Evolutionary conservation across 2,329 filamentous ascomycete species (phyloP), one percentile per base, ranked within the genome.

Genomic region (Aspergillus pseudotamarii): DNA sequence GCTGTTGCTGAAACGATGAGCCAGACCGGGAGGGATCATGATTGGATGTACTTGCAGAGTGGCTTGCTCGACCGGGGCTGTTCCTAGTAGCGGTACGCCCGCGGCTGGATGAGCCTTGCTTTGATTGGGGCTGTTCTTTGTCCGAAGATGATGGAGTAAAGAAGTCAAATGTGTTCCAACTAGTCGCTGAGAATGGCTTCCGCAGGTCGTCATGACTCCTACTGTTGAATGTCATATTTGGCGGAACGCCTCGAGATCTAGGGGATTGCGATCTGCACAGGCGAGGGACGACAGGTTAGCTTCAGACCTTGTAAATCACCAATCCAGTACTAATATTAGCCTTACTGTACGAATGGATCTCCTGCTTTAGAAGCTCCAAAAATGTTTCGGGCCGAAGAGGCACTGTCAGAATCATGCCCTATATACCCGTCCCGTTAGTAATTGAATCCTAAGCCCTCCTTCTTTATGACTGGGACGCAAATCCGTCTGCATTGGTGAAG

Each of bases 131-230:
- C 12, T 65, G 58, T 53, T 72, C 70, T 58, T 70, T 72, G 14
- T 66, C 68, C 21, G 63, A 58, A 10, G 75, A 62, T 53, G 65
- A 69, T 43, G 77, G 73, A 5, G 71, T 71, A 45, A 82, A 77
- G 60, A 79, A 77, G 21, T 78, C 75, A 32, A 76, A 73, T 3
- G 68, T 65, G 55, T 76, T 72, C 79, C 79, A 82, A 23, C 79
- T 78, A 14, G 75, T 73, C 1, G 79, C 77, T 6, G 78, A 79
- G 56, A 83, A 83, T 53, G 75, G 75, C 36, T 77, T 77, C 32
- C 75, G 75, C 51, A 77, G 56, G 50, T 71, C 65, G 48, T 71
- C 74, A 59, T 78, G 71, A 59, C 73, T 77, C 46, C 69, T 76
- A 50, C 74, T 76, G 53, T 74, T 78, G 41, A 72, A 72, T 21